Conservation (phyloP, 805 yeast genomes). For the Maudiozyma barnettii region DNA sequence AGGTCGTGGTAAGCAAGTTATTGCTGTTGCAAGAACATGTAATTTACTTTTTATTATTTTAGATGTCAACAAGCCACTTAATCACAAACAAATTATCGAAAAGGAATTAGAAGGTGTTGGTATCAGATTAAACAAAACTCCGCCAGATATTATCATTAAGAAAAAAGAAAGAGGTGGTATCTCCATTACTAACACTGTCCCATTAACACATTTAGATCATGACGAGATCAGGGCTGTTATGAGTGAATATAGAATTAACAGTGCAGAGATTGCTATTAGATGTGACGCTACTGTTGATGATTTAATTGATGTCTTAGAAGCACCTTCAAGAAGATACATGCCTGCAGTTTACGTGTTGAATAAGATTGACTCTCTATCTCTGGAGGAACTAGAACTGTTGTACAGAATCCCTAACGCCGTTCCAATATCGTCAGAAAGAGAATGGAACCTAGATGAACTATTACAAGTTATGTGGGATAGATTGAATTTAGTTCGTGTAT, state of each 20-base stretch:
- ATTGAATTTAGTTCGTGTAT: slow-evolving; percentile 84
- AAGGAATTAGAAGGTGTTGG: slow-evolving; percentile 96
- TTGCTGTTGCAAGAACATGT: slow-evolving; percentile 98
- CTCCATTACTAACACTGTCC: slow-evolving; percentile 86
- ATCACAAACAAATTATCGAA: slow-evolving; percentile 89
- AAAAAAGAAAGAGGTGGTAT: slow-evolving; percentile 96
- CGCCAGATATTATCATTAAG: slow-evolving; percentile 86
- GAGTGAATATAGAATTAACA: slow-evolving; percentile 88
- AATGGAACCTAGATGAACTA: slow-evolving; percentile 95
- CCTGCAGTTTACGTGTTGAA: slow-evolving; percentile 93
- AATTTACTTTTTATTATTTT: slow-evolving; percentile 85
- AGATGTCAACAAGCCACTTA: slow-evolving; percentile 93
- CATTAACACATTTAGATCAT: slow-evolving; percentile 79
- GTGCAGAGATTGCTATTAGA: slow-evolving; percentile 92
- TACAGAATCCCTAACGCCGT: slow-evolving; percentile 94
- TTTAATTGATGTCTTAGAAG: slow-evolving; percentile 87
- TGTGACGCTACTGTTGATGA: slow-evolving; percentile 98
- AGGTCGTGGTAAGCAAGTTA: slow-evolving; percentile 92
- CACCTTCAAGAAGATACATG: slow-evolving; percentile 80
- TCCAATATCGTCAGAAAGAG: slow-evolving; percentile 90
- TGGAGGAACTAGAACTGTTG: slow-evolving; percentile 84
- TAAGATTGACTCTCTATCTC: slow-evolving; percentile 89
- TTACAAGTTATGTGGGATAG: slow-evolving; percentile 93
- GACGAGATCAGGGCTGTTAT: slow-evolving; percentile 95
- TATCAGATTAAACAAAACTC: slow-evolving; percentile 79